Conservation (phyloP, 306 rosid genomes). For the Urtica urens region DNA sequence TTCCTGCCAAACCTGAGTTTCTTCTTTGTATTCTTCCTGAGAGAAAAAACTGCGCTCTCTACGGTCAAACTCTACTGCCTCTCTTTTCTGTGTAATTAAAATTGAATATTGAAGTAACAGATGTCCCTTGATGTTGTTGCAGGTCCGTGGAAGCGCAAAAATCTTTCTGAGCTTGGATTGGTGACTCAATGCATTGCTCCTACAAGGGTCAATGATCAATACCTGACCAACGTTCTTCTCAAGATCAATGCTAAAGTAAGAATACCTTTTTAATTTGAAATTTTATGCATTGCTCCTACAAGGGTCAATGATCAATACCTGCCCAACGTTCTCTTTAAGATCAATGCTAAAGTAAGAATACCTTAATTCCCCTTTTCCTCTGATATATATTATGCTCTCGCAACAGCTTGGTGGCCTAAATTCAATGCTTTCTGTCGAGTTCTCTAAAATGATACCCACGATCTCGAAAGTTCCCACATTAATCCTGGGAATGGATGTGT, state of each 20-base stretch:
- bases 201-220: slow-evolving; percentile 65
- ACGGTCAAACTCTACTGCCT: slow-evolving; percentile 30
- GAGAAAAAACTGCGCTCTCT: slow-evolving; percentile 79
- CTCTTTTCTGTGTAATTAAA: background rate
- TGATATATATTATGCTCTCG: background rate
- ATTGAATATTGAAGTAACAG: background rate
- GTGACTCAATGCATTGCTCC: slow-evolving; percentile 89
- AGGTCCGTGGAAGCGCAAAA: slow-evolving; percentile 92
- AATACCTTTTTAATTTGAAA: background rate
- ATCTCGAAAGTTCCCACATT: slow-evolving; percentile 71
- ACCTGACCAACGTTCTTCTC: slow-evolving; percentile 66
- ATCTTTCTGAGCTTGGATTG: slow-evolving; percentile 64
- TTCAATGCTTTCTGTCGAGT: slow-evolving; percentile 57
- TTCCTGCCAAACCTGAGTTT: slow-evolving; percentile 64
- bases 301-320: slow-evolving; percentile 80
- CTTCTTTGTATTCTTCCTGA: slow-evolving; percentile 83
- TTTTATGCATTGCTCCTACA: slow-evolving; percentile 18
- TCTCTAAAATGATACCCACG: slow-evolving; percentile 52
- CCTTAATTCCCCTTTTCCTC: too few relatives aligned
- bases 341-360: slow-evolving; percentile 69
- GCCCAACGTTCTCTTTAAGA: slow-evolving; percentile 45
- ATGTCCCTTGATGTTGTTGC: background rate
- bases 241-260: slow-evolving; percentile 88
- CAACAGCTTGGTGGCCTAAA: slow-evolving; percentile 90
- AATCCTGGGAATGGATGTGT: slow-evolving; percentile 92